Evolutionary conservation across 306 rosid species (phyloP).

Genomic region (Corylus avellana): DNA sequence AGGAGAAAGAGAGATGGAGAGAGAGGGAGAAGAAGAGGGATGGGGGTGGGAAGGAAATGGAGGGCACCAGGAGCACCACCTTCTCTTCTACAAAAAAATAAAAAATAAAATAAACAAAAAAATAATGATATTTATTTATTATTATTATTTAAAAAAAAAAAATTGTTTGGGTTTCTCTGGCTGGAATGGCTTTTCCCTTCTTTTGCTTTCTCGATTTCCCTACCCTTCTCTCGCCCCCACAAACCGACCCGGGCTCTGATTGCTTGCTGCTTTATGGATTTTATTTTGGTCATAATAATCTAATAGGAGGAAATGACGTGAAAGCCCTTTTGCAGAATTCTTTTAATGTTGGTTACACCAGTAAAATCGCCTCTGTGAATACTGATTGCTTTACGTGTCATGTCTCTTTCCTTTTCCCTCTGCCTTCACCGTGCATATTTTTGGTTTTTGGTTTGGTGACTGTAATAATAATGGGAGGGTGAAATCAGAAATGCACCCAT

Average conservation of each 20-base stretch:
- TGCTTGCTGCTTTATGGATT: constrained; percentile 21
- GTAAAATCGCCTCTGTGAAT: neutral
- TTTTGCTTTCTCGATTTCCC: constrained; percentile 39
- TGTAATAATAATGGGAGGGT: neutral
- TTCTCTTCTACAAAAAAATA: constrained; percentile 41
- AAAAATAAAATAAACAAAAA: neutral
- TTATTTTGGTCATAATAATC: neutral
- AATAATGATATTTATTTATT: no score
- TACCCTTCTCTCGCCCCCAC: constrained; percentile 40
- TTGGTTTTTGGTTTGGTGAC: neutral
- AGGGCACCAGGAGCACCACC: constrained; percentile 53
- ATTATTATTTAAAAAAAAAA: constrained; percentile 4
- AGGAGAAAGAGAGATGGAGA: constrained; percentile 3
- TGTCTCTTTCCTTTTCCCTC: neutral
- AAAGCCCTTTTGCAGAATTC: neutral
- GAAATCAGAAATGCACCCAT: neutral
- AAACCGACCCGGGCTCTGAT: constrained; percentile 40
- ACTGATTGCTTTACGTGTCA: neutral
- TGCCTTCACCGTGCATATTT: constrained; percentile 1
- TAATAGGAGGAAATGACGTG: neutral
- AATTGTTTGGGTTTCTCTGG: constrained; percentile 30
- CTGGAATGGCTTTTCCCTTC: constrained; percentile 26
- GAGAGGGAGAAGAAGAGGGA: neutral
- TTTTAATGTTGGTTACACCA: neutral
- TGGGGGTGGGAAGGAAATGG: constrained; percentile 36